Evolutionary conservation across 768 basidiomycete species (phyloP), one percentile per base, ranked within the genome.

Genomic region (Rhodotorula diobovata): DNA sequence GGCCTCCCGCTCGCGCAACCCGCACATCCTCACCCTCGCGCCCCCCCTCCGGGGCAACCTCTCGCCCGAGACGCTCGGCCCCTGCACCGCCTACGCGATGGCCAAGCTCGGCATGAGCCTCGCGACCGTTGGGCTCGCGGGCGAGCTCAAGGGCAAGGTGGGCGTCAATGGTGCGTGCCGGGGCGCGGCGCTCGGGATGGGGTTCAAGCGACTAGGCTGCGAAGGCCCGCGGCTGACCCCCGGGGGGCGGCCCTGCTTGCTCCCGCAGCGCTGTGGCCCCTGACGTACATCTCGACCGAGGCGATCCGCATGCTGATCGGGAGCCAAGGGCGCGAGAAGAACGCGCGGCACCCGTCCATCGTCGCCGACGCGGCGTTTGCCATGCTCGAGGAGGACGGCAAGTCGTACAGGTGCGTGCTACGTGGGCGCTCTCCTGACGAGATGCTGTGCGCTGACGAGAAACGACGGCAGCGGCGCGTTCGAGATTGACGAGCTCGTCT

Each of bases 21-120:
- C 67, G 14, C 67, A 68, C 56, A 63, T 68, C 48, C 61, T 68
- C 34, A 56, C 67, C 28, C 60, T 68, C 39, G 60, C 67, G 1
- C 67, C 67, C 3, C 67, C 67, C 1, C 25, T 68, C 1, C 39
- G 39, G 5, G 60, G 60, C 23, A 68, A 68, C 32, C 53, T 68
- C 53, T 32, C 18, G 6, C 60, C 60, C 12, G 20, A 34, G 8
- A 37, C 30, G 30, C 56, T 68, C 34, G 60, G 60, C 4, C 7
- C 23, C 0, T 43, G 43, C 14, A 68, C 67, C 2, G 67, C 34
- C 4, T 68, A 68, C 20, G 51, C 67, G 10, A 68, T 68, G 41
- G 67, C 67, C 25, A 68, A 68, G 53, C 39, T 62, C 25, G 61
- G 43, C 9, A 68, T 68, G 67, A 46, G 41, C 12, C 61, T 68